These are phyloP conservation scores for Daldinia decipiens DNA, from an alignment of 495 filamentous ascomycete genomes.

Conservation along the genomic window DNA sequence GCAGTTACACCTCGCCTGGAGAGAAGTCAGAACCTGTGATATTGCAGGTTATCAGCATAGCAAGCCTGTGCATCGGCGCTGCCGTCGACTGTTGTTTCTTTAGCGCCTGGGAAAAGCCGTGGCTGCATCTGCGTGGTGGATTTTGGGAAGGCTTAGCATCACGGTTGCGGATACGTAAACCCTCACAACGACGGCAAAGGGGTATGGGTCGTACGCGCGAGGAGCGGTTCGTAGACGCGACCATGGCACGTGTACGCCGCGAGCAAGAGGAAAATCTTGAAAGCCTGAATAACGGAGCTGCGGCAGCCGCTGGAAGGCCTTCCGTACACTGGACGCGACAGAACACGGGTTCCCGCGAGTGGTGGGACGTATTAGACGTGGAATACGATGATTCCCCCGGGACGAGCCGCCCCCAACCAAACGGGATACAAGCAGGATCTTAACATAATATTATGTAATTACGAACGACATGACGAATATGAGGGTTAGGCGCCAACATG, in stretches of 20 bases:
- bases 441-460: constrained; percentile 5
- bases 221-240: constrained; percentile 58
- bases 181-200: constrained; percentile 27
- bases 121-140: constrained; percentile 66
- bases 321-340: constrained; percentile 13
- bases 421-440: constrained; percentile 1
- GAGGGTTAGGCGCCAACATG: constrained; percentile 1
- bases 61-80: constrained; percentile 68
- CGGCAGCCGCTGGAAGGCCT: constrained; percentile 35
- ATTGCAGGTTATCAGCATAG: constrained; percentile 64
- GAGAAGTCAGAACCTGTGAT: constrained; percentile 53
- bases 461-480: not conserved
- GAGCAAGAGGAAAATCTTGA: constrained; percentile 56
- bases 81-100: constrained; percentile 75
- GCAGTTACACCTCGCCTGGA: constrained; percentile 50
- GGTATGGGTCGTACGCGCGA: constrained; percentile 53
- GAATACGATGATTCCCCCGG: constrained; percentile 41
- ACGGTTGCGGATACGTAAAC: constrained; percentile 28
- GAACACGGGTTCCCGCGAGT: constrained; percentile 39
- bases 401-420: not conserved
- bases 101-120: constrained; percentile 71
- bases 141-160: constrained; percentile 51
- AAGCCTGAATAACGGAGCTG: constrained; percentile 16
- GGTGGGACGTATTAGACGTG: constrained; percentile 53
- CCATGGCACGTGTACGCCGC: constrained; percentile 54